Percentiles rank a stretch among this genome's conserved stretches.
phyloP scores from a whole-genome alignment of 495 filamentous ascomycete genomes.

The Pseudotulostoma volvatum region DNA sequence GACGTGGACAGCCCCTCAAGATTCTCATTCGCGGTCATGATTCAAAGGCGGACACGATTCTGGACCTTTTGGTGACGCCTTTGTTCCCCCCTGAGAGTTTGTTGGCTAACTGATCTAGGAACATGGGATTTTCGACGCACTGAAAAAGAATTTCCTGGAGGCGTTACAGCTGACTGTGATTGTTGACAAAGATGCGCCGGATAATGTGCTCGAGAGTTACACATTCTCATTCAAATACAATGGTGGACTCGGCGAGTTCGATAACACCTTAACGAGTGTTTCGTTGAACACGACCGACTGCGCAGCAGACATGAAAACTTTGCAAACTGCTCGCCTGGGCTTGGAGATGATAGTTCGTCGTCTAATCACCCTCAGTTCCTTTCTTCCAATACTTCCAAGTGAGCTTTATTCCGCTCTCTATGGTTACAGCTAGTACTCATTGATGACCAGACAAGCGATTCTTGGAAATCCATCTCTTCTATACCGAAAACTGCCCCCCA shows the following conservation, averaged over 20 bases:
- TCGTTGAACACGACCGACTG: slow-evolving; percentile 20
- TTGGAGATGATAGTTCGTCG: slow-evolving; percentile 24
- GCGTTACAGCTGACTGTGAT: slow-evolving; percentile 30
- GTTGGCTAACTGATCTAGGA: slow-evolving; percentile 17
- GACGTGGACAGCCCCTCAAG: slow-evolving; percentile 14
- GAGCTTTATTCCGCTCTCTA: not conserved
- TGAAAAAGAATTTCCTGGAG: slow-evolving; percentile 22
- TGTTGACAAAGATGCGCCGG: slow-evolving; percentile 18
- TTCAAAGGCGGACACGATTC: slow-evolving; percentile 23
- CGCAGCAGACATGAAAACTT: slow-evolving; percentile 17
- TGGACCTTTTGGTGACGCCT: slow-evolving; percentile 26
- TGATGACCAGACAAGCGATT: slow-evolving; percentile 18
- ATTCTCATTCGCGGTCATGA: slow-evolving; percentile 18
- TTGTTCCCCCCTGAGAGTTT: not conserved
- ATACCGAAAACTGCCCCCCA: slow-evolving; percentile 23
- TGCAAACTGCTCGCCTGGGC: slow-evolving; percentile 18
- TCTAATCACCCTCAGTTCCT: slow-evolving; percentile 19
- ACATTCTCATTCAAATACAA: slow-evolving; percentile 35
- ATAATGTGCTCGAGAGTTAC: slow-evolving; percentile 31
- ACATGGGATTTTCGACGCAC: slow-evolving; percentile 30
- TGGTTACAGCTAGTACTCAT: not conserved
- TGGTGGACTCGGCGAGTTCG: slow-evolving; percentile 5
- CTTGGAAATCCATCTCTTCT: slow-evolving; percentile 30
- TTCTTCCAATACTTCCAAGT: slow-evolving; percentile 30
- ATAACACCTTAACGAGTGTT: slow-evolving; percentile 15